Evolutionary conservation across 495 filamentous ascomycete genomes (phyloP), one percentile per base, ranked within the genome.

Genomic region (Usnea hakonensis): DNA sequence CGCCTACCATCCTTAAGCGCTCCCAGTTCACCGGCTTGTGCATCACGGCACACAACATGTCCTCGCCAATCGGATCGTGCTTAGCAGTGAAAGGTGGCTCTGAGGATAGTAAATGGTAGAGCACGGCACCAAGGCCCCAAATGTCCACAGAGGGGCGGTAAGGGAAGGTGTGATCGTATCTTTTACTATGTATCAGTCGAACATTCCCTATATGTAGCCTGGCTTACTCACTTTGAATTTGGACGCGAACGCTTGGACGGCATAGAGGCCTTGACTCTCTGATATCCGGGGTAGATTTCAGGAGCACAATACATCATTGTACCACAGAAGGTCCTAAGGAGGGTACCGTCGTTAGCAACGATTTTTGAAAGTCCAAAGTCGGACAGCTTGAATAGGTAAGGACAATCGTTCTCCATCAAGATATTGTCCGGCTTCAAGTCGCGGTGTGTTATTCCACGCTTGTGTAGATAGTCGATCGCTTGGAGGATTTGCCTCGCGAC

Each of bases 391-490:
- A 97, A 88, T 2, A 57, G 74, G 37, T 94, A 79, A 0, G 93
- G 93, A 19, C 88, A 79, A 2, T 82, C 68, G 2, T 82, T 87
- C 10, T 81, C 75, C 64, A 97, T 87, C 32, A 98, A 77, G 62
- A 98, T 96, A 69, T 98, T 98, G 74, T 97, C 95, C 0, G 94
- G 94, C 72, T 98, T 98, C 68, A 98, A 90, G 73, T 98, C 94
- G 5, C 94, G 88, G 75, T 98, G 94, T 0, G 93, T 96, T 66
- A 98, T 96, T 55, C 85, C 87, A 66, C 84, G 86, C 38, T 80
- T 74, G 68, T 98, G 94, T 14, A 97, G 78, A 71, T 98, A 96
- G n/a, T 83, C 84, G 17, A 98, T 77, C 10, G 91, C 92, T 56
- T 84, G 79, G 13, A 97, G 72, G 21, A 97, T 78, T 71, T 98